A percentile compares a stretch with the other conserved stretches of the same genome.
Evolutionary conservation across 2,329 filamentous ascomycete genomes (phyloP).

Genomic region (Myriangium duriaei): DNA sequence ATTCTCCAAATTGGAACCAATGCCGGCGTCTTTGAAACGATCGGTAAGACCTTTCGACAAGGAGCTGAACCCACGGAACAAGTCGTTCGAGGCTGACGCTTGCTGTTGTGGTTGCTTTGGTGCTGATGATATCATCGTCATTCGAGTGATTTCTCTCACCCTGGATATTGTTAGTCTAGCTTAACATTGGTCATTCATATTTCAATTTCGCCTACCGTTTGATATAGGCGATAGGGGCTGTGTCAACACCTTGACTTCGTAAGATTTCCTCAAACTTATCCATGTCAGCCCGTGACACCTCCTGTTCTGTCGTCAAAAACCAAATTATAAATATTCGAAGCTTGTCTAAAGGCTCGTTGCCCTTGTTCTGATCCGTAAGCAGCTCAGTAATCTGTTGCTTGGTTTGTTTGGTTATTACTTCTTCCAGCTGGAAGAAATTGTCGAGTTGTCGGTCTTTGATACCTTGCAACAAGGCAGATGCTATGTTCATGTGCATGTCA

Average conservation of each 20-base stretch:
- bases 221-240: constrained; percentile 69
- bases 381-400: constrained; percentile 81
- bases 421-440: constrained; percentile 91
- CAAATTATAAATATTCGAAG: constrained; percentile 92
- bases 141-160: constrained; percentile 86
- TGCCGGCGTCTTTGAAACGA: constrained; percentile 82
- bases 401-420: constrained; percentile 81
- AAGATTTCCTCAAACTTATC: constrained; percentile 77
- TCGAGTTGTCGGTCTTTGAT: constrained; percentile 94
- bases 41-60: constrained; percentile 88
- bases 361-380: constrained; percentile 69
- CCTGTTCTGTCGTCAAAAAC: constrained; percentile 86
- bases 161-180: constrained; percentile 28
- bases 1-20: constrained; percentile 79
- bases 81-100: constrained; percentile 53
- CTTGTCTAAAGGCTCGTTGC: constrained; percentile 75
- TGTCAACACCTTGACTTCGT: constrained; percentile 60
- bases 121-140: constrained; percentile 93
- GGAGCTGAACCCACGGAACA: constrained; percentile 87
- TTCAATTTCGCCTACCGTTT: constrained; percentile 50
- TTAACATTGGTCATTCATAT: no score
- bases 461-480: constrained; percentile 64
- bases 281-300: constrained; percentile 71
- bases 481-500: constrained; percentile 98
- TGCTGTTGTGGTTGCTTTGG: constrained; percentile 49